Conservation (phyloP, 2,329 filamentous ascomycete genomes). For the Penicillium sp. region DNA sequence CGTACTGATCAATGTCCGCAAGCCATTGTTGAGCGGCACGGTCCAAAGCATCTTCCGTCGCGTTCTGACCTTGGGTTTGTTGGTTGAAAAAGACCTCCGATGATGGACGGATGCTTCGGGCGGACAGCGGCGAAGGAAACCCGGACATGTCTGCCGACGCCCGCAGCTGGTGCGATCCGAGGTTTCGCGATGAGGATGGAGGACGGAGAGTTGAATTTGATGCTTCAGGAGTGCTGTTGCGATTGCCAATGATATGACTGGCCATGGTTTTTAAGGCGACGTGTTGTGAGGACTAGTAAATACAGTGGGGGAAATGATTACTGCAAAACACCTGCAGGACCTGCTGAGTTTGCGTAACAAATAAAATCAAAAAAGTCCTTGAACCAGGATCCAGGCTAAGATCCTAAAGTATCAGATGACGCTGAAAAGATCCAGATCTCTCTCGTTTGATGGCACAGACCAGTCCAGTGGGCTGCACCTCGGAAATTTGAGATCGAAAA, state of each 20-base stretch:
- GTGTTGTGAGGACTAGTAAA: slow-evolving; percentile 31
- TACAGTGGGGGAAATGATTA: slow-evolving; percentile 40
- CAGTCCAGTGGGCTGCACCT: slow-evolving; percentile 49
- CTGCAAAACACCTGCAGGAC: slow-evolving; percentile 70
- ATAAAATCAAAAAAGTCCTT: slow-evolving; percentile 23
- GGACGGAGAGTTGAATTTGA: slow-evolving; percentile 78
- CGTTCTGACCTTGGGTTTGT: slow-evolving; percentile 65
- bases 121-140: slow-evolving; percentile 69
- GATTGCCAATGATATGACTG: slow-evolving; percentile 72
- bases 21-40: slow-evolving; percentile 98
- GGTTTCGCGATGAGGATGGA: slow-evolving; percentile 75
- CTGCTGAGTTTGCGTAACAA: slow-evolving; percentile 61
- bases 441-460: slow-evolving; percentile 40
- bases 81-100: slow-evolving; percentile 91
- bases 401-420: slow-evolving; percentile 19
- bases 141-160: slow-evolving; percentile 95
- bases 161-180: slow-evolving; percentile 81
- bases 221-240: slow-evolving; percentile 95
- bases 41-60: slow-evolving; percentile 81
- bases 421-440: slow-evolving; percentile 31
- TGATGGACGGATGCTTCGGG: slow-evolving; percentile 81
- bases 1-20: slow-evolving; percentile 97
- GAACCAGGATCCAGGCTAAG: slow-evolving; percentile 18
- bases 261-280: slow-evolving; percentile 49
- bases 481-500: slow-evolving; percentile 26